Evolutionary conservation across 306 rosid species (phyloP).

Genomic region (Alnus rubra): DNA sequence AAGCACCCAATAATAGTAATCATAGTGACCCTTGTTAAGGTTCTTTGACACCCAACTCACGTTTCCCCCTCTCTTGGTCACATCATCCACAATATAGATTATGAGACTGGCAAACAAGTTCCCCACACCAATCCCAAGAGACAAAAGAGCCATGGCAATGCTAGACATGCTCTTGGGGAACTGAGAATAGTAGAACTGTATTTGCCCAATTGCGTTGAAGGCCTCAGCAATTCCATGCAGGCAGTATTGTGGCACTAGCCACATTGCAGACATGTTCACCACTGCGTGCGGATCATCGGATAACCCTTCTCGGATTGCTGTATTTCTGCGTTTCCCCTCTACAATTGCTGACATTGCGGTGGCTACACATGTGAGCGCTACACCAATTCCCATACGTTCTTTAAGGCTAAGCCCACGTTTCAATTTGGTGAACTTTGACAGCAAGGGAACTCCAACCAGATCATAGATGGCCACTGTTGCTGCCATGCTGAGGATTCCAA

Average conservation of each 20-base stretch:
- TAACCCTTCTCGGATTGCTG: slow-evolving; percentile 53
- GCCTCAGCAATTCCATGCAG: slow-evolving; percentile 70
- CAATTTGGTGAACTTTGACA: slow-evolving; percentile 39
- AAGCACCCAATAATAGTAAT: slow-evolving; percentile 62
- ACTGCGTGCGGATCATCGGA: slow-evolving; percentile 24
- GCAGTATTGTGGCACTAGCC: slow-evolving; percentile 73
- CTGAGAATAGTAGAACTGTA: slow-evolving; percentile 74
- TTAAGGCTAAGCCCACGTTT: slow-evolving; percentile 35
- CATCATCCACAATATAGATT: slow-evolving; percentile 35
- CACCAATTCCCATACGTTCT: slow-evolving; percentile 62
- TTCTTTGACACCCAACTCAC: slow-evolving; percentile 56
- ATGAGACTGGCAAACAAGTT: slow-evolving; percentile 50
- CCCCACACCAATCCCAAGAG: slow-evolving; percentile 56
- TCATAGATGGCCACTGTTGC: slow-evolving; percentile 65
- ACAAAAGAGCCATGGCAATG: slow-evolving; percentile 54
- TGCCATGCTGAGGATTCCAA: slow-evolving; percentile 50
- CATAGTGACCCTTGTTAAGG: slow-evolving; percentile 62
- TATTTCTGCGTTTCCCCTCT: slow-evolving; percentile 49
- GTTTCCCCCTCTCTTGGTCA: slow-evolving; percentile 38
- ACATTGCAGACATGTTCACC: slow-evolving; percentile 65
- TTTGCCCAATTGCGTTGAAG: slow-evolving; percentile 61
- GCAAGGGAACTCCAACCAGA: slow-evolving; percentile 43
- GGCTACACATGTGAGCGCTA: slow-evolving; percentile 50
- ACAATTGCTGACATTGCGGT: slow-evolving; percentile 45
- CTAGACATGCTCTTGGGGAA: slow-evolving; percentile 76